Percentiles rank a stretch among this genome's conserved stretches.
Evolutionary conservation across 2,329 filamentous ascomycete species (phyloP).

Genomic region (Pseudogymnoascus sp.): DNA sequence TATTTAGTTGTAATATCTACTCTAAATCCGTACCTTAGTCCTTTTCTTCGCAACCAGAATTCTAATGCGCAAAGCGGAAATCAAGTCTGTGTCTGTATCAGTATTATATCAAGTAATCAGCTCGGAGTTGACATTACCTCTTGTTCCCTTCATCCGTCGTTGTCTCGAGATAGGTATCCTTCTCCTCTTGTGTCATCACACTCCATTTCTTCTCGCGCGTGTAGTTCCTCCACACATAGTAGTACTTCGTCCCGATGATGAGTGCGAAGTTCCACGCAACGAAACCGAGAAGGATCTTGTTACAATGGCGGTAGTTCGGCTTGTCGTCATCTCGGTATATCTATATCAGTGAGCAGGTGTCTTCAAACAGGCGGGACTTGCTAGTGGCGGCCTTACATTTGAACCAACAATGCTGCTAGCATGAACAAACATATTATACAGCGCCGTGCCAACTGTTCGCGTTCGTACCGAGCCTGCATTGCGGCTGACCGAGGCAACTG

Average conservation of each 20-base stretch:
- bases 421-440: conserved; percentile 50
- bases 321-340: conserved; percentile 38
- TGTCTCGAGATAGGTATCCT: conserved; percentile 35
- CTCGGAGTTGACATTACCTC: conserved; percentile 13
- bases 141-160: conserved; percentile 36
- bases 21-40: neutral
- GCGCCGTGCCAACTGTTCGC: conserved; percentile 51
- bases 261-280: conserved; percentile 36
- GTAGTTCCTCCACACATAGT: conserved; percentile 38
- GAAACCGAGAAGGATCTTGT: conserved; percentile 44
- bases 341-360: neutral
- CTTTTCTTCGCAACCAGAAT: neutral
- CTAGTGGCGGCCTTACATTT: conserved; percentile 18
- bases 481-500: conserved; percentile 40
- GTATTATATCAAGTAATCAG: neutral
- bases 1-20: neutral
- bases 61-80: conserved; percentile 12
- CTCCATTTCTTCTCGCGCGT: conserved; percentile 34
- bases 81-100: conserved; percentile 9
- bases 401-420: conserved; percentile 31
- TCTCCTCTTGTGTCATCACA: conserved; percentile 36
- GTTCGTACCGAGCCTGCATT: conserved; percentile 55
- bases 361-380: neutral
- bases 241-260: conserved; percentile 38
- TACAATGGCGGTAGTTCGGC: conserved; percentile 45